phyloP scores from a whole-genome alignment of 2,329 filamentous ascomycete genomes.

The Stagonosporopsis rhizophila region DNA sequence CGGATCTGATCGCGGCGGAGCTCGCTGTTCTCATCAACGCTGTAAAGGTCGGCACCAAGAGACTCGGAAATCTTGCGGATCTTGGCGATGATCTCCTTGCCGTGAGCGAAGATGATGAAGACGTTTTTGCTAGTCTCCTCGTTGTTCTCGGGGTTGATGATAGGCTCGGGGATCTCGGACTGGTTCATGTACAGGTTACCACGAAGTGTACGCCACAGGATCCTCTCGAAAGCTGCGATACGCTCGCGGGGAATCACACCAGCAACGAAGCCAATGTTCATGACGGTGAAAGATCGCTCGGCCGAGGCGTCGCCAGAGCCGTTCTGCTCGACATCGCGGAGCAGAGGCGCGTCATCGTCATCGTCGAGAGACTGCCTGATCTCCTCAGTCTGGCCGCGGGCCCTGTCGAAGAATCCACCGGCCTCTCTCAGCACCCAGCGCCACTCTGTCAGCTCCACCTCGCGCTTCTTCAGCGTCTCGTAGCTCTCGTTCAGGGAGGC shows the following conservation, averaged over 20 bases:
- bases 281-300: conserved; percentile 89
- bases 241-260: conserved; percentile 94
- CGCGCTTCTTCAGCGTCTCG: conserved; percentile 96
- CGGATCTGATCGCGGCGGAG: conserved; percentile 94
- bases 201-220: conserved; percentile 94
- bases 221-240: conserved; percentile 94
- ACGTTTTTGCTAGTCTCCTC: conserved; percentile 96
- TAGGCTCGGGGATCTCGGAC: conserved; percentile 92
- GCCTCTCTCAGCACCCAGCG: conserved; percentile 97
- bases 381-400: conserved; percentile 95
- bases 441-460: conserved; percentile 97
- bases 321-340: conserved; percentile 91
- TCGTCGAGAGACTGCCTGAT: conserved; percentile 84
- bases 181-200: conserved; percentile 99
- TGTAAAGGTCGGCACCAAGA: conserved; percentile 93
- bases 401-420: conserved; percentile 95
- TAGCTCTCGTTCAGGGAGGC: conserved; percentile 96
- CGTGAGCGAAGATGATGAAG: conserved; percentile 98
- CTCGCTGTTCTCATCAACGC: conserved; percentile 96
- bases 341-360: conserved; percentile 89
- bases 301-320: conserved; percentile 69
- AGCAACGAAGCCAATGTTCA: conserved; percentile 98
- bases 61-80: conserved; percentile 99
- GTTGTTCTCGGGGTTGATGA: conserved; percentile 91
- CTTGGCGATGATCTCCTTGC: conserved; percentile 97